Conservation (phyloP, 208 protist genomes). For the Trichomonas tenax region DNA sequence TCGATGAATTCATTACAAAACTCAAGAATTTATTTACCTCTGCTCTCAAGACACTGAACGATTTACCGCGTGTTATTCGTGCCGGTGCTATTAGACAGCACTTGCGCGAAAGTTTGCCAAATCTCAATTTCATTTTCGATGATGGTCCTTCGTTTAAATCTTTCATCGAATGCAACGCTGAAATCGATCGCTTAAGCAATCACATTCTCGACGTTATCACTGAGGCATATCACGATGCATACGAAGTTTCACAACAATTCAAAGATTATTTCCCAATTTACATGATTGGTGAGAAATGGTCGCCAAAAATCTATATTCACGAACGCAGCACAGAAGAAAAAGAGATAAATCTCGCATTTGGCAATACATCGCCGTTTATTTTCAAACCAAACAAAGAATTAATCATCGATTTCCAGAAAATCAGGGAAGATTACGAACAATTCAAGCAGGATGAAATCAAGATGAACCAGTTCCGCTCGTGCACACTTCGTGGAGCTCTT, state of each 20-base stretch:
- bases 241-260: neutral
- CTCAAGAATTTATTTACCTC: neutral
- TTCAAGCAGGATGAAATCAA: neutral
- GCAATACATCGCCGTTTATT: neutral
- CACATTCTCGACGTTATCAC: neutral
- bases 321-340: neutral
- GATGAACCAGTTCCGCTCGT: neutral
- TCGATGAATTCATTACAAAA: neutral
- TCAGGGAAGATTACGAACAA: neutral
- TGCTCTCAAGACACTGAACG: neutral
- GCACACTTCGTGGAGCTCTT: neutral
- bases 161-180: neutral
- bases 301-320: neutral
- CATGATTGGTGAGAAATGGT: neutral
- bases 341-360: neutral
- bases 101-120: neutral
- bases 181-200: neutral
- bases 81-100: neutral
- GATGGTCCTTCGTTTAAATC: neutral
- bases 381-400: neutral
- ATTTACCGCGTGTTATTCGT: neutral
- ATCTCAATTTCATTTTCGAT: neutral
- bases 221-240: neutral
- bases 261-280: slow-evolving; percentile 13
- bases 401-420: neutral